Evolutionary conservation across 495 filamentous ascomycete genomes (phyloP).

Genomic region (Tuber calosporum): DNA sequence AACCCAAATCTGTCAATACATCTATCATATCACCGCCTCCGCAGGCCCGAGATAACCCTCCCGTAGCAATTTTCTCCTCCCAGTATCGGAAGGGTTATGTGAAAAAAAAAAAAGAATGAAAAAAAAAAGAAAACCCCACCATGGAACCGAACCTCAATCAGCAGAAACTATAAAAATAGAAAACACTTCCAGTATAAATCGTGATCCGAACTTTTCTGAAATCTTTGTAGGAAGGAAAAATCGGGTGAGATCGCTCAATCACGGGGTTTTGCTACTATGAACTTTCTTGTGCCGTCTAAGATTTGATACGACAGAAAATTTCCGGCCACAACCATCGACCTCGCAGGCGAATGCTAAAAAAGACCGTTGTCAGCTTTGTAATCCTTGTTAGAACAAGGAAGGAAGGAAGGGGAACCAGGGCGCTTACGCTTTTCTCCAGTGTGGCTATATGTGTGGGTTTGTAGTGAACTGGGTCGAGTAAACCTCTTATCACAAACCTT

Average conservation of each 20-base stretch:
- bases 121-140: conserved; percentile 1
- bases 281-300: conserved; percentile 92
- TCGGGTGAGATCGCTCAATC: conserved; percentile 22
- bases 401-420: conserved; percentile 10
- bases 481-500: conserved; percentile 99
- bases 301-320: conserved; percentile 98
- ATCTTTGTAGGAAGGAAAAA: conserved; percentile 20
- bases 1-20: conserved; percentile 19
- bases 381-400: not conserved
- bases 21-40: not conserved
- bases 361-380: conserved; percentile 17
- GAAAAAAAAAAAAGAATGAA: too few species aligned
- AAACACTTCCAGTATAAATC: conserved; percentile 24
- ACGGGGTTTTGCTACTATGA: conserved; percentile 68
- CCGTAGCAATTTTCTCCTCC: not conserved
- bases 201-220: conserved; percentile 8
- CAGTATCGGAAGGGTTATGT: not conserved
- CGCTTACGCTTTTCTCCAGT: conserved; percentile 97
- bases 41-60: not conserved
- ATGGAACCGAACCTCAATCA: conserved; percentile 30
- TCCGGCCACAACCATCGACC: conserved; percentile 87
- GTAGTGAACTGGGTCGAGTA: conserved; percentile 88
- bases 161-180: conserved; percentile 36
- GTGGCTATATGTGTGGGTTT: conserved; percentile 99
- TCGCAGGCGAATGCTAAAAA: conserved; percentile 80